Evolutionary conservation across 2,329 filamentous ascomycete genomes (phyloP), one percentile per base, ranked within the genome.

Genomic region (Aspergillus fumigatus): DNA sequence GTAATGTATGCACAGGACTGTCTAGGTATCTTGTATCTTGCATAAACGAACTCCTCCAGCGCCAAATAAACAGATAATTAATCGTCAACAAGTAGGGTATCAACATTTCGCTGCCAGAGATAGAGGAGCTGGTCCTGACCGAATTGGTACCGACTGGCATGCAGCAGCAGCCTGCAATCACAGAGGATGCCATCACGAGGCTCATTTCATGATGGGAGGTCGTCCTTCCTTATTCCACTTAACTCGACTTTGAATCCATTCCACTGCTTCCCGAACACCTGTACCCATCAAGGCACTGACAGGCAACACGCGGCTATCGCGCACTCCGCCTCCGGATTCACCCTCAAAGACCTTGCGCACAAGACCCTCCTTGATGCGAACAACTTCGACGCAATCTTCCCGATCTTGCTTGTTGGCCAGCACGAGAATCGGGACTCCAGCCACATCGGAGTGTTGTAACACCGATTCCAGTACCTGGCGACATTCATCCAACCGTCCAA

Each of bases 381-480:
- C 93, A 2, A 97, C 94, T 80, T 99, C 94, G 52, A 97, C 90
- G 65, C 93, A 97, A 75, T 97, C 94, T 75, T 99, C 94, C 1
- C 93, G 80, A 73, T 99, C 94, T 77, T 99, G 94, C 77, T 99
- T 99, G 73, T 99, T 99, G 59, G 94, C 94, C 62, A 99, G 78
- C 50, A 99, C 90, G 55, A 99, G 77, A 54, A 99, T 81, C 23
- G 94, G 94, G 59, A 99, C 92, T 11, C 94, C 93, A 66, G 92
- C 90, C 2, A 93, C 90, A 69, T 96, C 92, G 45, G 88, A 85
- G 73, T 93, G 87, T 70, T 91, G 88, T 67, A 99, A 79, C 50
- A 97, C 92, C 64, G 90, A 89, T 75, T 97, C 93, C 23, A 99
- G 82, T 49, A 97, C 92, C 47, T 92, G 79, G 29, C 89, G 84